A percentile compares a stretch with the other conserved stretches of the same genome.
Evolutionary conservation across 2,329 filamentous ascomycete species (phyloP).

Genomic region (Magnaporthales sp.): DNA sequence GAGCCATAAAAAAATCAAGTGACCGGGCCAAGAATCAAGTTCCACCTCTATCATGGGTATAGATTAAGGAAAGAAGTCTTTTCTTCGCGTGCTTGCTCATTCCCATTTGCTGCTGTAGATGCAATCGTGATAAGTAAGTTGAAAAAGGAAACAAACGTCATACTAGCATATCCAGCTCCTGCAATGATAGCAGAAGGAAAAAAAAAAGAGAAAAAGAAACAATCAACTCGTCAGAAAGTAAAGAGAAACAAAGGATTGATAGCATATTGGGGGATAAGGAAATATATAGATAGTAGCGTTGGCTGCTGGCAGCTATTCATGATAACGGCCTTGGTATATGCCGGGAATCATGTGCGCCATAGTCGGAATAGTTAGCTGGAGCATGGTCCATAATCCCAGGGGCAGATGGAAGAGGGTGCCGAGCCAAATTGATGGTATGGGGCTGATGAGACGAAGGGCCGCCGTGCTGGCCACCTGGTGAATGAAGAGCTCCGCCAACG

Average conservation of each 20-base stretch:
- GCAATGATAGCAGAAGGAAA: neutral
- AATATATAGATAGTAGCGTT: neutral
- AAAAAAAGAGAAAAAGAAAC: neutral
- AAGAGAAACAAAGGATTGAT: neutral
- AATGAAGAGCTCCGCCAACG: neutral
- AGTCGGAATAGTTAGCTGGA: neutral
- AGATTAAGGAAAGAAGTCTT: neutral
- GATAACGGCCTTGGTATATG: neutral
- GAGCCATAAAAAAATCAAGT: constrained; percentile 7
- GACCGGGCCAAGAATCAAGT: neutral
- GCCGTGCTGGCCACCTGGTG: neutral
- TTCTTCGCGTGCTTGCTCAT: neutral
- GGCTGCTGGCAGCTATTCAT: neutral
- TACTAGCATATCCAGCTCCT: neutral
- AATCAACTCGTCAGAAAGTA: neutral
- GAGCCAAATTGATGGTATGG: neutral
- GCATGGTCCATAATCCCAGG: neutral
- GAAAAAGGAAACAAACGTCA: neutral
- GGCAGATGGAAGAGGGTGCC: neutral
- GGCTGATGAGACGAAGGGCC: neutral
- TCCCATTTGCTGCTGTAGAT: neutral
- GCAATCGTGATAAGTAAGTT: neutral
- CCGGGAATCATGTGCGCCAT: neutral
- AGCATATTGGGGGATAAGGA: neutral
- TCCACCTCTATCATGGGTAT: constrained; percentile 3